Percentiles rank a stretch among this genome's conserved stretches.
Evolutionary conservation across 768 basidiomycete genomes (phyloP).

Genomic region (Grammothele lineata): DNA sequence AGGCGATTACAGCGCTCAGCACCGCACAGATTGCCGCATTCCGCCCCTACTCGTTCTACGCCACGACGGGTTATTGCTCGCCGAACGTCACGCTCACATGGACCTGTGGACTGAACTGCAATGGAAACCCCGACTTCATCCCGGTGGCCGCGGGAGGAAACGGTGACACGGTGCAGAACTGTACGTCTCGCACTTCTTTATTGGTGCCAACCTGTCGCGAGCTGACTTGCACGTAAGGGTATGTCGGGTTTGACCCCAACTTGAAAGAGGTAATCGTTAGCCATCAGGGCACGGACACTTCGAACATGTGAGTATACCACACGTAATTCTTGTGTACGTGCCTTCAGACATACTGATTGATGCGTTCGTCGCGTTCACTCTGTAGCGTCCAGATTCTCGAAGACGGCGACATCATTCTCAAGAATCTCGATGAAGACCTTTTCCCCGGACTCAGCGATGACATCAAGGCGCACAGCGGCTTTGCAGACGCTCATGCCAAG

Average conservation of each 20-base stretch:
- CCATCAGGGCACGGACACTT: constrained; percentile 35
- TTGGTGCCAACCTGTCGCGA: not conserved
- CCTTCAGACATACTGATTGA: not conserved
- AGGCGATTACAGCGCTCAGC: constrained; percentile 21
- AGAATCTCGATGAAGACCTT: constrained; percentile 31
- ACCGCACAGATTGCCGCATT: constrained; percentile 21
- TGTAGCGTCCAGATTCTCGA: constrained; percentile 36
- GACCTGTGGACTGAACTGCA: constrained; percentile 36
- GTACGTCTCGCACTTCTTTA: constrained; percentile 16
- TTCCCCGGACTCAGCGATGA: constrained; percentile 46
- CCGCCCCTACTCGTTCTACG: constrained; percentile 28
- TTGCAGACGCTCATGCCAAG: constrained; percentile 39
- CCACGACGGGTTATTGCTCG: constrained; percentile 29
- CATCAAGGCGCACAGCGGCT: constrained; percentile 45
- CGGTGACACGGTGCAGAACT: constrained; percentile 38
- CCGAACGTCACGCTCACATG: constrained; percentile 23
- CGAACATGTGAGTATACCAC: constrained; percentile 28
- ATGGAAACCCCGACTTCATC: constrained; percentile 41
- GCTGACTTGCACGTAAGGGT: constrained; percentile 45
- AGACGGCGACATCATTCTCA: constrained; percentile 38
- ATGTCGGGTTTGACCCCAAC: constrained; percentile 45
- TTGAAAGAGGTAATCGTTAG: constrained; percentile 33
- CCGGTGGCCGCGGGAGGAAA: constrained; percentile 49
- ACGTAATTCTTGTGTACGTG: too few relatives aligned
- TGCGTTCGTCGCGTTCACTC: not conserved